Evolutionary conservation across 306 rosid species (phyloP).

Genomic region (Gillenia trifoliata): DNA sequence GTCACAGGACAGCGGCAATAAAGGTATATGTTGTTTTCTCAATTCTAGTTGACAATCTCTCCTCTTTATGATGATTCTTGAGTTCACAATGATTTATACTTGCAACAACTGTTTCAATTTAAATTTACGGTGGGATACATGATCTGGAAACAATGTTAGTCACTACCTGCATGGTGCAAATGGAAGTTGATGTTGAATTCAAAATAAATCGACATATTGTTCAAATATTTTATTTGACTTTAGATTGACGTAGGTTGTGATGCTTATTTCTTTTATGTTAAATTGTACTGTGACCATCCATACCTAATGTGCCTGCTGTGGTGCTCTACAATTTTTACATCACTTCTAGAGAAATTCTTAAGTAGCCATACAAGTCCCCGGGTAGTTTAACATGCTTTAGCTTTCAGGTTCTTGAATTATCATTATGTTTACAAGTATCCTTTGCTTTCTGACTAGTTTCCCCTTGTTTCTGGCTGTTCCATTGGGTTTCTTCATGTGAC

Average conservation of each 20-base stretch:
- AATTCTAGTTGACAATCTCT: not conserved
- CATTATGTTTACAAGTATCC: too few species aligned
- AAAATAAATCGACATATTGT: not conserved
- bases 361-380: not conserved
- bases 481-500: not conserved
- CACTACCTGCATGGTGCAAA: not conserved
- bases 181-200: not conserved
- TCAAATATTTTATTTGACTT: not conserved
- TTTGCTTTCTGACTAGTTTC: not conserved
- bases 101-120: not conserved
- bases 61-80: too few species aligned
- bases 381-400: not conserved
- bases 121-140: not conserved
- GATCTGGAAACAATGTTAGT: not conserved
- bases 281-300: not conserved
- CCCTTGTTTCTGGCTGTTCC: not conserved
- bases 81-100: too few species aligned
- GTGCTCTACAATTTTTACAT: too few species aligned
- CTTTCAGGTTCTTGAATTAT: too few species aligned
- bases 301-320: not conserved
- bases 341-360: not conserved
- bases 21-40: conserved; percentile 18
- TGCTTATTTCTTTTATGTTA: not conserved
- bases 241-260: not conserved
- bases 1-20: conserved; percentile 48